These are phyloP conservation scores for Fusarium metavorans DNA, from an alignment of 2,329 filamentous ascomycete species.

Conservation along the genomic window DNA sequence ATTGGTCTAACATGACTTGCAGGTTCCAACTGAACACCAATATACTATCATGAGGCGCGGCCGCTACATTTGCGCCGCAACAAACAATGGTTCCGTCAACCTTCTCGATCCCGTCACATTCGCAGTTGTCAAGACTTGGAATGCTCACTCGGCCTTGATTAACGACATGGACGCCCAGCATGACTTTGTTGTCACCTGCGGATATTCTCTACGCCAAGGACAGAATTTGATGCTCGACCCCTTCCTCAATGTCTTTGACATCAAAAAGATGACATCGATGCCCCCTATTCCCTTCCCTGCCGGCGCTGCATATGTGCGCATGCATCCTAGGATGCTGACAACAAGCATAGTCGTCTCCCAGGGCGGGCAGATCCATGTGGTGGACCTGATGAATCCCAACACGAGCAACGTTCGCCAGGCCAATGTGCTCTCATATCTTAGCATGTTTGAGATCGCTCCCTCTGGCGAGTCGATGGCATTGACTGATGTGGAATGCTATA, in stretches of 20 bases:
- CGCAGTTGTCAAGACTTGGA: constrained; percentile 86
- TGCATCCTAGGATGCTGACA: constrained; percentile 96
- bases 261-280: constrained; percentile 89
- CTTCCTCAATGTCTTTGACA: constrained; percentile 93
- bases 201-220: constrained; percentile 84
- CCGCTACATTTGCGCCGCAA: constrained; percentile 92
- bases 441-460: constrained; percentile 85
- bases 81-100: constrained; percentile 83
- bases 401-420: constrained; percentile 87
- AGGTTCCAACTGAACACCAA: constrained; percentile 78
- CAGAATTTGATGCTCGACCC: constrained; percentile 86
- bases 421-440: constrained; percentile 79
- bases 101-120: constrained; percentile 86
- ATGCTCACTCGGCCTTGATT: constrained; percentile 87
- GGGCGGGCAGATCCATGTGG: constrained; percentile 92
- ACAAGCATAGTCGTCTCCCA: constrained; percentile 95
- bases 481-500: constrained; percentile 80
- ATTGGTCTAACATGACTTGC: constrained; percentile 46
- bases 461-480: constrained; percentile 89
- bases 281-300: constrained; percentile 93
- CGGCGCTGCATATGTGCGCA: constrained; percentile 92
- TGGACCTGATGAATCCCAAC: constrained; percentile 94
- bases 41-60: constrained; percentile 95
- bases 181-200: constrained; percentile 95
- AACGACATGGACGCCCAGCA: constrained; percentile 98